Evolutionary conservation across 805 yeast genomes (phyloP).

Genomic region (Myxozyma melibiosi): DNA sequence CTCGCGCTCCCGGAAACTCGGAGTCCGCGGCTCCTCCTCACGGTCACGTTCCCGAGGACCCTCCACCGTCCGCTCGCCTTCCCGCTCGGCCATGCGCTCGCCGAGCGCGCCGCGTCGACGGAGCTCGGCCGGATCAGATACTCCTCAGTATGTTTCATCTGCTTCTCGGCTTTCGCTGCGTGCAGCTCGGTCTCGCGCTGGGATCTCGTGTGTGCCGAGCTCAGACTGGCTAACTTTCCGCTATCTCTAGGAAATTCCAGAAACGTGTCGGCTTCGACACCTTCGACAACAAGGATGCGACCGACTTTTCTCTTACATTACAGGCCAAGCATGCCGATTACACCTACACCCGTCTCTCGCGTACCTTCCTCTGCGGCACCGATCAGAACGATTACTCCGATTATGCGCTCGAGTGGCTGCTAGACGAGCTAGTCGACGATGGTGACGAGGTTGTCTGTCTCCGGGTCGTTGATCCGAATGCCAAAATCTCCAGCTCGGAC

Average conservation of each 20-base stretch:
- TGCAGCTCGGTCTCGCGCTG: not conserved
- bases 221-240: not conserved
- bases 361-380: conserved; percentile 51
- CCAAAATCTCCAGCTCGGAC: conserved; percentile 33
- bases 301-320: conserved; percentile 46
- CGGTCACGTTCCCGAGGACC: conserved; percentile 11
- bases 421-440: conserved; percentile 49
- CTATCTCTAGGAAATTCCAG: conserved; percentile 32
- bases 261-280: conserved; percentile 50
- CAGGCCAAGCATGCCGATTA: conserved; percentile 46
- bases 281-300: conserved; percentile 43
- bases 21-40: conserved; percentile 4
- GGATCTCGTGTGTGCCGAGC: not conserved
- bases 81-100: conserved; percentile 24
- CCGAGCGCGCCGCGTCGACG: conserved; percentile 11
- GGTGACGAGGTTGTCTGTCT: conserved; percentile 52
- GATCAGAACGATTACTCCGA: conserved; percentile 49
- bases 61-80: conserved; percentile 20
- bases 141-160: conserved; percentile 16
- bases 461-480: conserved; percentile 47
- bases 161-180: not conserved
- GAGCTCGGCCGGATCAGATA: not conserved
- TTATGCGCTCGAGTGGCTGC: conserved; percentile 50
- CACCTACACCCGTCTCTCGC: conserved; percentile 43
- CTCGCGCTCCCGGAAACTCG: conserved; percentile 21